Conservation (phyloP, 805 yeast species). For the Wickerhamomyces subpelliculosus region DNA sequence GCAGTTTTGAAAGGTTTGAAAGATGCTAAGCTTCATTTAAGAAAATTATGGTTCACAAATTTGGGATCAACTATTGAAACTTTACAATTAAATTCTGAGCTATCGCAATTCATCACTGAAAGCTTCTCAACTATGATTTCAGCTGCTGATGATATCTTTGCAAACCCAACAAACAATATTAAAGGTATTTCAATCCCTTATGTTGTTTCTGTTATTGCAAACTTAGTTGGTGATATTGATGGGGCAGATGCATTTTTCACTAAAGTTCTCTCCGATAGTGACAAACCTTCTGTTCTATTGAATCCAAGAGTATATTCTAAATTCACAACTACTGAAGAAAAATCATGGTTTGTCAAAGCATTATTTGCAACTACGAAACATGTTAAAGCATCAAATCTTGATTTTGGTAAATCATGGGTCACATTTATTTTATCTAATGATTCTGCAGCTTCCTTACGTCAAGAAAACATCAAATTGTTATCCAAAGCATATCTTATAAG, state of each 20-base stretch:
- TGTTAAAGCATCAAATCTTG: conserved; percentile 13
- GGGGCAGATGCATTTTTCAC: conserved; percentile 23
- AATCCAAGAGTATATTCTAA: conserved; percentile 45
- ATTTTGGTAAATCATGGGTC: conserved; percentile 39
- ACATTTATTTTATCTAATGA: conserved; percentile 36
- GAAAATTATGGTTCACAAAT: conserved; percentile 60
- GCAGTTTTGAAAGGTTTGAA: conserved; percentile 44
- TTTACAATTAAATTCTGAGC: conserved; percentile 3
- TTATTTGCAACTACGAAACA: conserved; percentile 26
- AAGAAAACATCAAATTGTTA: conserved; percentile 19
- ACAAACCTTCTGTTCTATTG: conserved; percentile 41
- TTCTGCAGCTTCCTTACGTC: conserved; percentile 10
- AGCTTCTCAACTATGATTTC: conserved; percentile 20
- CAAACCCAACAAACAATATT: conserved; percentile 43
- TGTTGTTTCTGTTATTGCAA: conserved; percentile 30
- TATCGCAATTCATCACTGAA: conserved; percentile 12
- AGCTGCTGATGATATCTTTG: conserved; percentile 37
- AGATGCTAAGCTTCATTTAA: conserved; percentile 56
- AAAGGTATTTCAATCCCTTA: conserved; percentile 44
- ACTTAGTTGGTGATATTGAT: conserved; percentile 18
- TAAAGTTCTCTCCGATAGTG: conserved; percentile 29
- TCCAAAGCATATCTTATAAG: conserved; percentile 23
- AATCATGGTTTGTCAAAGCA: conserved; percentile 45
- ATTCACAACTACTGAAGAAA: conserved; percentile 37
- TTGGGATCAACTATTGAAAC: conserved; percentile 31